phyloP scores from a whole-genome alignment of 2,329 filamentous ascomycete genomes.

The Sporothrix inflata region DNA sequence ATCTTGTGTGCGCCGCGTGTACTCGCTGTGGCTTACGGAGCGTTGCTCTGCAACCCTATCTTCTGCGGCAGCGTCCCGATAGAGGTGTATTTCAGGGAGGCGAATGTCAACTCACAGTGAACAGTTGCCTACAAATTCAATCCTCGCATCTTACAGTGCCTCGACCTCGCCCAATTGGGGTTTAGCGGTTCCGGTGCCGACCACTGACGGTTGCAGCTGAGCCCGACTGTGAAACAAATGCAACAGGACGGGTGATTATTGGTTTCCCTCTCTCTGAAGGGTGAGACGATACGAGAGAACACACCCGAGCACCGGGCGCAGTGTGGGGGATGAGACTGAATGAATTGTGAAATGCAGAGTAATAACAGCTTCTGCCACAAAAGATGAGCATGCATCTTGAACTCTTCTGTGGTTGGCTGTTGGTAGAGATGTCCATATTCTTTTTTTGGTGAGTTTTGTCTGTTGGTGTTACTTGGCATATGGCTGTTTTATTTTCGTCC shows the following conservation, averaged over 20 bases:
- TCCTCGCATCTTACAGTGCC: neutral
- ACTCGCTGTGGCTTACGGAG: neutral
- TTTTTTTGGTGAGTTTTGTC: neutral
- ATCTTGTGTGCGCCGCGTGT: neutral
- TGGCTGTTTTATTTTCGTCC: slow-evolving; percentile 5
- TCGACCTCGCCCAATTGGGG: neutral
- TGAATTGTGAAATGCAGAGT: neutral
- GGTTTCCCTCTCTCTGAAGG: neutral
- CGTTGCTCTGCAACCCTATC: neutral
- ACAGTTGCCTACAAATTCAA: too few species aligned
- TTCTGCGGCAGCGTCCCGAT: neutral
- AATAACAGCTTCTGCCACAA: neutral
- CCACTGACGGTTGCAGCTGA: slow-evolving; percentile 12
- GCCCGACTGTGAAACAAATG: slow-evolving; percentile 19
- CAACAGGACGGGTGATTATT: neutral
- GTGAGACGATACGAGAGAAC: neutral
- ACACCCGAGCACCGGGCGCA: neutral
- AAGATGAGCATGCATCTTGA: neutral
- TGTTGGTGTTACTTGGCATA: neutral
- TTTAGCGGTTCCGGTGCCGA: neutral
- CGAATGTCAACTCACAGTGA: too few species aligned
- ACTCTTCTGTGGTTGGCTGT: neutral
- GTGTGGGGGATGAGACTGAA: neutral
- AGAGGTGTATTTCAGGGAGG: too few species aligned
- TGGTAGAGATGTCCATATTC: neutral